Base-by-base conservation (phyloP, 768 basidiomycete genomes). In the Austroboletus eburneus region DNA sequence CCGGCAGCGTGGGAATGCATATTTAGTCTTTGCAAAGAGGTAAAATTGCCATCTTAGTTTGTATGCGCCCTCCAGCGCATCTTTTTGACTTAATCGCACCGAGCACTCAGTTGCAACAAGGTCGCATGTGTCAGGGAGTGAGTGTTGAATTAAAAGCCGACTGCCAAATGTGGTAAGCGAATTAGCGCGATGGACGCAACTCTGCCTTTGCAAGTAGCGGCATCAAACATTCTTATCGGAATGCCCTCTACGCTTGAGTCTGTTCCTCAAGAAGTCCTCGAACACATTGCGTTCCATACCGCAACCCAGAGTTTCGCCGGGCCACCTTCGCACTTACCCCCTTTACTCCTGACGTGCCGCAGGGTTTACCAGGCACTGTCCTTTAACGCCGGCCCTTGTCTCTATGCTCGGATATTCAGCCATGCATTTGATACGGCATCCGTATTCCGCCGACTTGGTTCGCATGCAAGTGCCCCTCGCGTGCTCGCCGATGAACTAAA, bases 251-350 rank as follows among this genome's bases (percentile, higher is more conserved):
- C 62, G 9, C 64, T 88, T 45, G 68, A 72, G 44, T 66, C 67
- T 6, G 66, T 92, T 36, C 90, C 90, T 13, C 78, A 77, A 49
- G 91, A 92, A 65, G 74, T 92, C 32, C 73, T 93, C 37, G 85
- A 91, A 59, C 80, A 81, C 42, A 82, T 94, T 55, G 87, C 87
- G 2, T 82, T 76, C 59, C 81, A 80, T 55, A 66, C 79, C 33
- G 80, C 76, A 8, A 79, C 79, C 4, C 58, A 74, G 5, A 54
- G 46, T 24, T 66, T 75, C 41, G 68, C 81, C 34, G 85, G 86
- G 16, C 84, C 87, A 8, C 85, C 84, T 14, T 69, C 76, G 2
- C 70, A 69, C 27, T 67, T 91, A 24, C 43, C 75, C n/a, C 69
- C 82, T 10, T 67, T 91, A 18, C 71, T 87, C 14, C 52, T 65